Base-by-base conservation (phyloP, 495 filamentous ascomycete genomes). In the Neurospora tetrasperma region DNA sequence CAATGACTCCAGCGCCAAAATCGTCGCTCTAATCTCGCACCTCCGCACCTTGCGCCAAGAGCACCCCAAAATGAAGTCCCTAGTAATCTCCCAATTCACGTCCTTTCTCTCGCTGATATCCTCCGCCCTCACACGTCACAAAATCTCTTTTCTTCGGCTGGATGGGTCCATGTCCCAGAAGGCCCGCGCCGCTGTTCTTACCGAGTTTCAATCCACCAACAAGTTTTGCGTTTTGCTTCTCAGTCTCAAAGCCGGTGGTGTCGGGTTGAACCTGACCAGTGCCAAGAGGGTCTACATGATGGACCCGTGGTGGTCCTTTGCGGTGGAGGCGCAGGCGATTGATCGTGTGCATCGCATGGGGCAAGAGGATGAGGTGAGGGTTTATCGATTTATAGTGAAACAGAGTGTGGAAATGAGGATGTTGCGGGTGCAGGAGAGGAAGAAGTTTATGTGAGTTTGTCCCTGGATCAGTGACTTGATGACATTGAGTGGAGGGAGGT, bases 241-340 rank as follows among this genome's bases (percentile, higher is more conserved):
- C 73, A 94, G 91, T 77, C 86, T 99, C 72, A 88, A 93, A 69
- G 96, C 96, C 4, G 96, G 96, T 23, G 96, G 96, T 40, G 96
- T 99, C 3, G 96, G 96, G 0, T 84, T 99, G 44, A 99, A 99
- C 77, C 85, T 99, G 59, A 98, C 94, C 5, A 88, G 88, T 71
- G 96, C 96, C 18, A 92, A 90, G 75, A 85, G 92, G 71, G 96
- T 98, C 12, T 98, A 91, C 80, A 94, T 99, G 91, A 97, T 98
- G 95, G 96, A 99, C 81, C 95, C 96, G 0, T 99, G 96, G 96
- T 99, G 96, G 96, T 96, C 93, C 75, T 98, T 93, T 80, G 94
- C 96, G 4, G 89, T 98, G 35, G 96, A 99, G 81, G 93, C 94
- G 11, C 96, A 99, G 80, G 96, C 96, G 35, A 97, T 99, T 75